phyloP scores from a whole-genome alignment of 176 grass and related monocot species.

The Musa itinerans region DNA sequence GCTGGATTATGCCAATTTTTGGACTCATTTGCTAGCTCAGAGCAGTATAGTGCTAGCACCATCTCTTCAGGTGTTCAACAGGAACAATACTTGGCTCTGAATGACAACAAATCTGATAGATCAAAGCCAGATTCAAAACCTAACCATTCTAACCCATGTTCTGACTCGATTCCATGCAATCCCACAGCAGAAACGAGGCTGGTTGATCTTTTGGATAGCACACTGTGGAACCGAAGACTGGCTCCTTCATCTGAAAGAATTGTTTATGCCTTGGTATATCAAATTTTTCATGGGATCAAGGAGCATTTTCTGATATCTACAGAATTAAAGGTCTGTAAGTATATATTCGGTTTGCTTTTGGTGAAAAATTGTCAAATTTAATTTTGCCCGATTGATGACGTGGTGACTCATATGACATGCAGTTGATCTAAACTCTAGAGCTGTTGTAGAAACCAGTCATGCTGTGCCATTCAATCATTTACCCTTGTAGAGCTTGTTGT shows the following conservation, averaged over 20 bases:
- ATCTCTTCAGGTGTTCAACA: slow-evolving; percentile 25
- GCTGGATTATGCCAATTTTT: slow-evolving; percentile 73
- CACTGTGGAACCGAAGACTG: slow-evolving; percentile 81
- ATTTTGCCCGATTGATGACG: not conserved
- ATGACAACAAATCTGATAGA: slow-evolving; percentile 41
- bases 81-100: slow-evolving; percentile 32
- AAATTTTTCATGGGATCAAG: slow-evolving; percentile 94
- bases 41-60: slow-evolving; percentile 37
- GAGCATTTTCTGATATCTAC: slow-evolving; percentile 90
- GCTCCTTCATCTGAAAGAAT: slow-evolving; percentile 74
- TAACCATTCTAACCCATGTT: slow-evolving; percentile 24
- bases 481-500: no score
- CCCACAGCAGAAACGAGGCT: slow-evolving; percentile 45
- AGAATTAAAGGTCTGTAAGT: slow-evolving; percentile 64
- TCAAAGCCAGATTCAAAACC: slow-evolving; percentile 41
- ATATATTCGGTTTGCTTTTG: slow-evolving; percentile 3
- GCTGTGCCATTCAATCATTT: no score
- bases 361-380: not conserved
- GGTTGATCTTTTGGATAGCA: slow-evolving; percentile 78
- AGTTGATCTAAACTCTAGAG: not conserved
- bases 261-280: slow-evolving; percentile 80
- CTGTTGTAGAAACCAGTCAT: no score
- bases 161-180: slow-evolving; percentile 37
- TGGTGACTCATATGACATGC: not conserved
- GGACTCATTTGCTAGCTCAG: slow-evolving; percentile 61